These are phyloP conservation scores for Begonia loranthoides DNA, from an alignment of 306 rosid genomes.

Conservation along the genomic window DNA sequence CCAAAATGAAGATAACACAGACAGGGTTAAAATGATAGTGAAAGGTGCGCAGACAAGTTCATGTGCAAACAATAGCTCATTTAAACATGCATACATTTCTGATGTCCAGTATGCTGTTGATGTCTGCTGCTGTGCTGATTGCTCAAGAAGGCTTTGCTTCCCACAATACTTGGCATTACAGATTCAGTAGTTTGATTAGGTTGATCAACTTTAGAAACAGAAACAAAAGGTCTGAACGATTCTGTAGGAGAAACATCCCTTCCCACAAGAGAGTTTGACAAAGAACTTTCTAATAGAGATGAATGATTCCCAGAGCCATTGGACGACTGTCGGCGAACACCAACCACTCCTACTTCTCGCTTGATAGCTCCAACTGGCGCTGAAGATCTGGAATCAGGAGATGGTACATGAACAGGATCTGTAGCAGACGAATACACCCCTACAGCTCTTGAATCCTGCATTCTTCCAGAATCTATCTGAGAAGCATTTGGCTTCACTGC, in stretches of 20 bases:
- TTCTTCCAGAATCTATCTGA: constrained; percentile 28
- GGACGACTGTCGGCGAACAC: constrained; percentile 63
- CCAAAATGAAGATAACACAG: too few relatives aligned
- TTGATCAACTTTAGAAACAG: constrained; percentile 44
- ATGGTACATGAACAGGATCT: constrained; percentile 98
- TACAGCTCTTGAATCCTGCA: constrained; percentile 32
- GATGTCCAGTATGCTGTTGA: constrained; percentile 80
- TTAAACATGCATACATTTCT: constrained; percentile 49
- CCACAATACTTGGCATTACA: constrained; percentile 35
- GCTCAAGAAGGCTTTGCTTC: constrained; percentile 35
- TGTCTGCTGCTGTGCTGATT: constrained; percentile 41
- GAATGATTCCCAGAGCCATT: constrained; percentile 34
- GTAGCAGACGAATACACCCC: constrained; percentile 92
- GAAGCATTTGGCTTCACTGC: constrained; percentile 34
- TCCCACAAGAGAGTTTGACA: constrained; percentile 35
- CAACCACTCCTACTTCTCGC: constrained; percentile 94
- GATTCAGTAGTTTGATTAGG: constrained; percentile 47
- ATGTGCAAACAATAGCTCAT: too few relatives aligned
- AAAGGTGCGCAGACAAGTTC: too few relatives aligned
- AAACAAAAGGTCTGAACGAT: constrained; percentile 42
- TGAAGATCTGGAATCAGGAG: constrained; percentile 87
- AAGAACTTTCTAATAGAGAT: constrained; percentile 37
- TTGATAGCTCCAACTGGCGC: constrained; percentile 87
- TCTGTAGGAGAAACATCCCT: constrained; percentile 51
- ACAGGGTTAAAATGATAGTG: too few relatives aligned